Evolutionary conservation across 768 basidiomycete genomes (phyloP), one percentile per base, ranked within the genome.

Genomic region (Exidia glandulosa): DNA sequence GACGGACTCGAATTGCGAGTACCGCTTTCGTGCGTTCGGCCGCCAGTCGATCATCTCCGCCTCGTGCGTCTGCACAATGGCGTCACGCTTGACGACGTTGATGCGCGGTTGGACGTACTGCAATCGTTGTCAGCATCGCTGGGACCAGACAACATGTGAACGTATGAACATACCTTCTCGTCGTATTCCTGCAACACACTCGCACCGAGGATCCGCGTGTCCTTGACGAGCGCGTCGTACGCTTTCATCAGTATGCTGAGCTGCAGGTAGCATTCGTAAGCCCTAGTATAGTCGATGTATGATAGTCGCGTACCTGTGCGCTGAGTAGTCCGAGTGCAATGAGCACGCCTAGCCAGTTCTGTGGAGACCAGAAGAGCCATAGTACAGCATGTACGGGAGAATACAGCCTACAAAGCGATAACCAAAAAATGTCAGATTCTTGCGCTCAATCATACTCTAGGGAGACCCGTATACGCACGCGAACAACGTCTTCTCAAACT

Each of bases 111-210:
- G 82, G 2, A 93, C 90, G 68, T 90, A 93, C 89, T 93, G 57
- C n/a, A 29, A 31, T 23, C 12, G 4, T 25, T n/a, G 57, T 7
- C 31, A 63, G 27, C 31, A 25, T 29, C 19, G 31, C 29, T 30
- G 27, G 29, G 16, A 56, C n/a, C n/a, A 34, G 27, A 3, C 33
- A n/a, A 19, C 34, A 32, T 37, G 5, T 12, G 19, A 23, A 2
- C 32, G 41, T 13, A 9, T 19, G 3, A 2, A 77, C 83, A 37
- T 63, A 90, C 90, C 72, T 81, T 82, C 69, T 83, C 76, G 62
- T 93, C 87, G 66, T 93, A 93, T 71, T 93, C 90, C 66, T 83
- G 81, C 79, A 93, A 78, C 19, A 91, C 87, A 68, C 92, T 90
- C 2, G 86, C 80, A 10, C 87, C 80, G 60, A 93, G 79, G 54